These are phyloP conservation scores for Lentinula sp. DNA, from an alignment of 768 basidiomycete species.

Conservation along the genomic window DNA sequence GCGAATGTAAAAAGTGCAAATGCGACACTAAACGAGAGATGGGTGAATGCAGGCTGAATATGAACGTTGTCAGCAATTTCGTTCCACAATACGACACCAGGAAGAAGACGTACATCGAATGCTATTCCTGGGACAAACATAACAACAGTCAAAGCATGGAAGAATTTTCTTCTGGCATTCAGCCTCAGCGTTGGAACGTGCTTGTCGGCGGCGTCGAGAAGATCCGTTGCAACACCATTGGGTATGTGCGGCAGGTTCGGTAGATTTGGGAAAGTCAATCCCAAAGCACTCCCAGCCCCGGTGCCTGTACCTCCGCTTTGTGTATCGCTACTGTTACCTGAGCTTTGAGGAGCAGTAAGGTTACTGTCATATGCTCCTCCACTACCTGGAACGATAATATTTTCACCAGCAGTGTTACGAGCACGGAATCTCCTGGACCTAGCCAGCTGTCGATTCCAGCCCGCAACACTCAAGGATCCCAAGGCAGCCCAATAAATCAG, in stretches of 20 bases:
- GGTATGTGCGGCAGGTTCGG: slow-evolving; percentile 41
- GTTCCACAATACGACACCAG: not conserved
- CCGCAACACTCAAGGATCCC: slow-evolving; percentile 81
- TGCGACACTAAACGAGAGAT: slow-evolving; percentile 89
- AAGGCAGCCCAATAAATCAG: slow-evolving; percentile 82
- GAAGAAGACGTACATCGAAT: slow-evolving; percentile 64
- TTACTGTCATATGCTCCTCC: not conserved
- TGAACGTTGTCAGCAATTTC: not conserved
- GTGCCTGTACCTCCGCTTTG: not conserved
- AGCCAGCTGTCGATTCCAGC: slow-evolving; percentile 89
- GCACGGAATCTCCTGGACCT: slow-evolving; percentile 61
- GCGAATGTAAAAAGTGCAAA: slow-evolving; percentile 94
- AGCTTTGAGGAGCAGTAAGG: not conserved
- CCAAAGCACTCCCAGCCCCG: slow-evolving; percentile 16
- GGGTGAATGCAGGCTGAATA: slow-evolving; percentile 88
- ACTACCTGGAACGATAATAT: slow-evolving; percentile 21
- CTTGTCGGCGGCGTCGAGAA: slow-evolving; percentile 85
- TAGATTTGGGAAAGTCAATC: slow-evolving; percentile 36
- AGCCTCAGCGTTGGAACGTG: slow-evolving; percentile 83
- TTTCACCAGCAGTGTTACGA: slow-evolving; percentile 33
- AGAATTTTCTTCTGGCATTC: slow-evolving; percentile 93
- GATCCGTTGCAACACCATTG: slow-evolving; percentile 46
- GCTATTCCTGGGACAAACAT: slow-evolving; percentile 97
- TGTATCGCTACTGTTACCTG: slow-evolving; percentile 3
- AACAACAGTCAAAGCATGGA: slow-evolving; percentile 90